Evolutionary conservation across 495 filamentous ascomycete species (phyloP).

Genomic region (Collariella sp.): DNA sequence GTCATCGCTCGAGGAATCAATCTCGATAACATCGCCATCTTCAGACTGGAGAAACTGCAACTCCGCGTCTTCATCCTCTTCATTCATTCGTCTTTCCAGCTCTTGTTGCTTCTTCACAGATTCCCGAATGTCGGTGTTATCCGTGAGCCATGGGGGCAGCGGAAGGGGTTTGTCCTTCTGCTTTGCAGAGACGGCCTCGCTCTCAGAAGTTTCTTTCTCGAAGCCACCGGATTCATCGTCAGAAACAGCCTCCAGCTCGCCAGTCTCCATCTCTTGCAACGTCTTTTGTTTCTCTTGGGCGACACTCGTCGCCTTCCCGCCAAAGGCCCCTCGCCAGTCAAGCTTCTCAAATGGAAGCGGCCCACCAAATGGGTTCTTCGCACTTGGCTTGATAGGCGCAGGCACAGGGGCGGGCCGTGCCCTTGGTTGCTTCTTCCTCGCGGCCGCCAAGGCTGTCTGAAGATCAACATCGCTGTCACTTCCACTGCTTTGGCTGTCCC

Average conservation of each 20-base stretch:
- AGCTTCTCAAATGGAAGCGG: conserved; percentile 87
- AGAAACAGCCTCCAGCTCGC: conserved; percentile 24
- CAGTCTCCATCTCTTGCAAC: conserved; percentile 11
- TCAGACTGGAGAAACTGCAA: conserved; percentile 20
- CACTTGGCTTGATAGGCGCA: conserved; percentile 10
- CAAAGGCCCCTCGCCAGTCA: conserved; percentile 54
- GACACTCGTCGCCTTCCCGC: conserved; percentile 39
- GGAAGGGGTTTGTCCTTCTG: conserved; percentile 50
- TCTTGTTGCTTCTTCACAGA: conserved; percentile 40
- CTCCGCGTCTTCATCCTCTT: conserved; percentile 44
- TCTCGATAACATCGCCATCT: conserved; percentile 33
- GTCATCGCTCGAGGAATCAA: conserved; percentile 38
- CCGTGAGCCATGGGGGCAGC: conserved; percentile 81
- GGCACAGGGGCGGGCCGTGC: conserved; percentile 15
- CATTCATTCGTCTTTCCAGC: conserved; percentile 38
- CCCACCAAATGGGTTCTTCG: conserved; percentile 57
- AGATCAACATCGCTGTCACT: conserved; percentile 59
- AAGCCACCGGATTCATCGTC: conserved; percentile 65
- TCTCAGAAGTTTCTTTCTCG: conserved; percentile 11
- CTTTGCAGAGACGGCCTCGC: neutral
- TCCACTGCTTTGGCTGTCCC: conserved; percentile 43
- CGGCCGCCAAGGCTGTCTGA: conserved; percentile 47
- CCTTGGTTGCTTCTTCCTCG: conserved; percentile 35
- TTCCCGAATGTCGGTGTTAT: conserved; percentile 45
- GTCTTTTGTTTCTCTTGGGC: conserved; percentile 17